Conservation (phyloP, 257 asterid species). For the Solanum chiquidenum region DNA sequence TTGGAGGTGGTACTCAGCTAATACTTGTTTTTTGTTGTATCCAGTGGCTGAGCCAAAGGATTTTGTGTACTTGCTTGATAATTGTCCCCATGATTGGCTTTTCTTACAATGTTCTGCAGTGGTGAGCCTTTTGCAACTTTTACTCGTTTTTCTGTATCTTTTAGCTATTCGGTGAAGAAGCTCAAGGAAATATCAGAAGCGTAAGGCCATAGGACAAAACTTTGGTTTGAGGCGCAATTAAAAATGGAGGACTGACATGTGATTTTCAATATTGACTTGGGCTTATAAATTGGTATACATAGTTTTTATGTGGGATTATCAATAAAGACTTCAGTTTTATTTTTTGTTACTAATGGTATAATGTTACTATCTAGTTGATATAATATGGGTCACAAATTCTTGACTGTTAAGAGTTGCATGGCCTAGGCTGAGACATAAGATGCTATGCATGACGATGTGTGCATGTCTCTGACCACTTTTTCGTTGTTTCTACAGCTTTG, state of each 20-base stretch:
- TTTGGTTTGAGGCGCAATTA: neutral
- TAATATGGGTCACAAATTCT: neutral
- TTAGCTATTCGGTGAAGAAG: neutral
- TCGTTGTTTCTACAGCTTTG: neutral
- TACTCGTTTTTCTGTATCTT: neutral
- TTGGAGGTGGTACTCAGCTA: neutral
- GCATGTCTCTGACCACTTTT: neutral
- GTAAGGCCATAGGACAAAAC: neutral
- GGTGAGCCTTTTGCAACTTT: slow-evolving; percentile 39
- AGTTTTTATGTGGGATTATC: neutral
- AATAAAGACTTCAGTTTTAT: neutral
- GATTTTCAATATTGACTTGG: neutral
- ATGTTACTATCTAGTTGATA: neutral
- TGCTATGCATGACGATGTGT: neutral
- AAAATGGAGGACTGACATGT: neutral
- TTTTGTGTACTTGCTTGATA: slow-evolving; percentile 70
- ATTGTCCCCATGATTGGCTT: slow-evolving; percentile 96
- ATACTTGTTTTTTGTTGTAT: slow-evolving; percentile 2
- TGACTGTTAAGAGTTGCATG: neutral
- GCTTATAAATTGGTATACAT: neutral
- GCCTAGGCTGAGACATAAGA: neutral
- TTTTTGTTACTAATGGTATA: neutral
- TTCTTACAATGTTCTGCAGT: slow-evolving; percentile 89
- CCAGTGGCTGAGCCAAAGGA: slow-evolving; percentile 90
- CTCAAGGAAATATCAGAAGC: neutral